Evolutionary conservation across 2,329 filamentous ascomycete genomes (phyloP), one percentile per base, ranked within the genome.

Genomic region (Pseudovirgaria hyperparasitica): DNA sequence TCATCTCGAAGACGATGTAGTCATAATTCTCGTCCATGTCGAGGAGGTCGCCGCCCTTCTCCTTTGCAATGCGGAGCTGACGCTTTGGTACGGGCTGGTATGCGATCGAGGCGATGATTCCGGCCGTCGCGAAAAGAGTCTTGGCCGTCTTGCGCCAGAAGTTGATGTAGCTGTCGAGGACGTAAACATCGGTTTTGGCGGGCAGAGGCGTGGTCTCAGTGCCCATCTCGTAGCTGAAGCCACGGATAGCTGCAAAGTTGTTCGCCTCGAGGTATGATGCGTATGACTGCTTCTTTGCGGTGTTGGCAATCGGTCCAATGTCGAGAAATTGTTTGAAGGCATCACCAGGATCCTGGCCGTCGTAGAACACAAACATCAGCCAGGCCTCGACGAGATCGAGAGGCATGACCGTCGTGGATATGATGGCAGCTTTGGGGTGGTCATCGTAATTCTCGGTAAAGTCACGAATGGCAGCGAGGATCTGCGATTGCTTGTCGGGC

Each of bases 361-460:
- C 67, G 44, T 76, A 76, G 52, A 72, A 76, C 19, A 72, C 43
- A 46, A 76, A 76, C 32, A 77, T 47, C 31, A 71, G 58, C 67
- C 68, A 74, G 12, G 65, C 54, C 33, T 72, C 57, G 24, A 70
- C 37, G 1, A 62, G 31, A 8, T 55, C 54, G 3, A 57, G 42
- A 4, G 52, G 36, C 1, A 58, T 58, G 10, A 63, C 53, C 39
- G 70, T 59, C 3, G 61, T 58, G 0, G 69, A 75, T 24, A 67
- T 46, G 23, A 76, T 62, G 9, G 61, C 69, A 1, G 70, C 72
- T 43, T 72, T 73, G 32, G 64, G 57, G n/a, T n/a, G n/a, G 37
- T 76, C 71, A 1, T 58, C 51, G 40, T 71, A 69, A 45, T 74
- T 55, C 37, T 65, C 58, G 5, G 67, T 69, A 37, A 72, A 73